phyloP scores from a whole-genome alignment of 345 rosid genomes.

The Rhodomyrtus tomentosa region DNA sequence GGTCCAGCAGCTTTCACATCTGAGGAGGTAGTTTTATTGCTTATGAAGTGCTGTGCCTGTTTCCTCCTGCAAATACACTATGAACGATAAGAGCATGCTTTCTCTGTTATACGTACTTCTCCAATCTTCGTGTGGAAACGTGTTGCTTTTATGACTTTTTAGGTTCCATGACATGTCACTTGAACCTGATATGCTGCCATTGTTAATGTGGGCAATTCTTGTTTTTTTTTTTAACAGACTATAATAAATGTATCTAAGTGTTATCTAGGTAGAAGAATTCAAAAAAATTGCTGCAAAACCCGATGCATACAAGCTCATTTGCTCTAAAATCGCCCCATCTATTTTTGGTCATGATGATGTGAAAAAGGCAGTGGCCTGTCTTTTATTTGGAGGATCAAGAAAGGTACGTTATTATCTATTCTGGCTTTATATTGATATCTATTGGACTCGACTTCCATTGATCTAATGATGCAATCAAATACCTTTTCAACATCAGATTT shows the following conservation, averaged over 20 bases:
- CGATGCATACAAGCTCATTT: slow-evolving; percentile 44
- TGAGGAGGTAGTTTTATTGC: slow-evolving; percentile 51
- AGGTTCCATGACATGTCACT: neutral
- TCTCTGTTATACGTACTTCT: neutral
- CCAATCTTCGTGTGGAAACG: neutral
- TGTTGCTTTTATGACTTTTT: neutral
- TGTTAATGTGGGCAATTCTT: neutral
- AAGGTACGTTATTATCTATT: slow-evolving; percentile 33
- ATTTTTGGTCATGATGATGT: slow-evolving; percentile 88
- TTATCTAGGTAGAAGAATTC: slow-evolving; percentile 73
- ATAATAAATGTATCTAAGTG: neutral
- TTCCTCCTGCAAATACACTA: neutral
- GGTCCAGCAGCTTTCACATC: slow-evolving; percentile 65
- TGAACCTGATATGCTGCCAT: neutral
- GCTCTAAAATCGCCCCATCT: slow-evolving; percentile 88
- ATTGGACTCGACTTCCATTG: neutral
- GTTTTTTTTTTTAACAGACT: no score
- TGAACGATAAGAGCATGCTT: neutral
- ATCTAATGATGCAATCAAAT: neutral
- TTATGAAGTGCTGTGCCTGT: neutral
- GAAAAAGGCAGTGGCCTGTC: slow-evolving; percentile 89
- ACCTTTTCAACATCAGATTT: slow-evolving; percentile 21
- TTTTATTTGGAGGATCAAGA: slow-evolving; percentile 93
- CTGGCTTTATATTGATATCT: neutral
- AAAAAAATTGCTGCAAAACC: slow-evolving; percentile 60